Conservation (phyloP, 163 green algal species). For the Chlamydomonas reinhardtii region DNA sequence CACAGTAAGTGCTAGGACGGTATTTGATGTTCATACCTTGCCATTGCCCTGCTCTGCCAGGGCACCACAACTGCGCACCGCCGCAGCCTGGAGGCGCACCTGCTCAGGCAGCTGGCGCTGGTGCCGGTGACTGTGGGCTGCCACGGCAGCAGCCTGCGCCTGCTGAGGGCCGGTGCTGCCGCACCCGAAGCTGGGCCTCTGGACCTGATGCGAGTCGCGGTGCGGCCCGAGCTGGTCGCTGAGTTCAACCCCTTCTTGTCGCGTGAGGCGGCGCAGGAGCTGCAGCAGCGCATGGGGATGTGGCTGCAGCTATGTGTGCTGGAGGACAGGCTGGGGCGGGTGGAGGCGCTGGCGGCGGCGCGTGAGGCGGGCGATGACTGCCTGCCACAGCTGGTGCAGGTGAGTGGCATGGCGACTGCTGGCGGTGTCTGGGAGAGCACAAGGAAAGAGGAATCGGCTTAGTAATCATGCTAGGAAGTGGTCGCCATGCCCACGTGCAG, state of each 20-base stretch:
- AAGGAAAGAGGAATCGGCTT: too few relatives aligned
- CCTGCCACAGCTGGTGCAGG: neutral
- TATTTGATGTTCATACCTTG: too few relatives aligned
- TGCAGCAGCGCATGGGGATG: slow-evolving; percentile 48
- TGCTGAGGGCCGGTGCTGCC: slow-evolving; percentile 27
- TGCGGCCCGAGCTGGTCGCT: neutral
- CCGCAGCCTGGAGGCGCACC: slow-evolving; percentile 43
- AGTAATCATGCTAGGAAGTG: too few relatives aligned
- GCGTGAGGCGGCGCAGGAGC: neutral
- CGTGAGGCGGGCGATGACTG: slow-evolving; percentile 10
- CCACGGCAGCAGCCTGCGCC: slow-evolving; percentile 46
- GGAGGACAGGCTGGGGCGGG: slow-evolving; percentile 63
- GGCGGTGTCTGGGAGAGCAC: too few relatives aligned
- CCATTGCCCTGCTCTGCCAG: too few relatives aligned
- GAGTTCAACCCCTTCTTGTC: slow-evolving; percentile 69
- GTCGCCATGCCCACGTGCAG: too few relatives aligned
- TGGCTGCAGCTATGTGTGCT: slow-evolving; percentile 78
- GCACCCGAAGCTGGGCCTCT: neutral
- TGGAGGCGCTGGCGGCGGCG: slow-evolving; percentile 46
- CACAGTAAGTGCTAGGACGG: too few relatives aligned
- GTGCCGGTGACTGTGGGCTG: slow-evolving; percentile 47
- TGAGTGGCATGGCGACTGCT: neutral
- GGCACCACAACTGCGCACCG: too few relatives aligned
- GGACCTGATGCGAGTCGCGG: slow-evolving; percentile 49
- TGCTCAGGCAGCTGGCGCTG: slow-evolving; percentile 41